phyloP scores from a whole-genome alignment of 768 basidiomycete species.

The Thelephora aurantiotincta region DNA sequence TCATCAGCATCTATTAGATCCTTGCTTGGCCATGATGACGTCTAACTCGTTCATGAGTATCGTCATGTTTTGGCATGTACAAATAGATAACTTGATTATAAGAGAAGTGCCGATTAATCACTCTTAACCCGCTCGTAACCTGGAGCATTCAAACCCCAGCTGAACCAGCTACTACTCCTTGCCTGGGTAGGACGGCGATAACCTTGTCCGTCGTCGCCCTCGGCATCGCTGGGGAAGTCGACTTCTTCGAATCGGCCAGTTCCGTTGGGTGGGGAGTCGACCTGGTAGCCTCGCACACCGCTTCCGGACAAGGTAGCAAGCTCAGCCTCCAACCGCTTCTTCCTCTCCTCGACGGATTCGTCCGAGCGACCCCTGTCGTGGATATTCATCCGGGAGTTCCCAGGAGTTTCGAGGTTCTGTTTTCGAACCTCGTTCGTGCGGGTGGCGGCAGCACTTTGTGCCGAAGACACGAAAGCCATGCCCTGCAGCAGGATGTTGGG shows the following conservation, averaged over 20 bases:
- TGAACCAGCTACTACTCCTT: slow-evolving; percentile 37
- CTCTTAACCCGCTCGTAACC: slow-evolving; percentile 40
- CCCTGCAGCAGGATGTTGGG: slow-evolving; percentile 58
- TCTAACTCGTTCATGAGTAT: too few species aligned
- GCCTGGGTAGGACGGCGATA: slow-evolving; percentile 12
- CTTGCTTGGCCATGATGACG: too few species aligned
- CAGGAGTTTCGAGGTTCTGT: slow-evolving; percentile 12
- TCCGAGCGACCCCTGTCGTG: slow-evolving; percentile 1
- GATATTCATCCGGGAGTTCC: slow-evolving; percentile 15
- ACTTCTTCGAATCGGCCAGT: slow-evolving; percentile 42
- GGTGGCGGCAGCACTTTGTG: slow-evolving; percentile 26
- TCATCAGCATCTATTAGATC: too few species aligned
- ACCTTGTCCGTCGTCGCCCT: slow-evolving; percentile 28
- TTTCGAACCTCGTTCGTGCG: slow-evolving; percentile 11
- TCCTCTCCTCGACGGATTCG: slow-evolving; percentile 22
- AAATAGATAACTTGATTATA: too few species aligned
- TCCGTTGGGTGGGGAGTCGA: slow-evolving; percentile 17
- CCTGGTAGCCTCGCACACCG: slow-evolving; percentile 11
- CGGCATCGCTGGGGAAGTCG: slow-evolving; percentile 56
- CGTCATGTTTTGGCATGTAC: too few species aligned
- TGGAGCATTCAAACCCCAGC: slow-evolving; percentile 24
- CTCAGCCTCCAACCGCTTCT: slow-evolving; percentile 41
- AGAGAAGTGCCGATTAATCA: slow-evolving; percentile 17
- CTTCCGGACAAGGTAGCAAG: slow-evolving; percentile 31
- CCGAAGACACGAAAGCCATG: slow-evolving; percentile 43